Base-by-base conservation (phyloP, 768 basidiomycete genomes). In the Boletus pseudopeckii region DNA sequence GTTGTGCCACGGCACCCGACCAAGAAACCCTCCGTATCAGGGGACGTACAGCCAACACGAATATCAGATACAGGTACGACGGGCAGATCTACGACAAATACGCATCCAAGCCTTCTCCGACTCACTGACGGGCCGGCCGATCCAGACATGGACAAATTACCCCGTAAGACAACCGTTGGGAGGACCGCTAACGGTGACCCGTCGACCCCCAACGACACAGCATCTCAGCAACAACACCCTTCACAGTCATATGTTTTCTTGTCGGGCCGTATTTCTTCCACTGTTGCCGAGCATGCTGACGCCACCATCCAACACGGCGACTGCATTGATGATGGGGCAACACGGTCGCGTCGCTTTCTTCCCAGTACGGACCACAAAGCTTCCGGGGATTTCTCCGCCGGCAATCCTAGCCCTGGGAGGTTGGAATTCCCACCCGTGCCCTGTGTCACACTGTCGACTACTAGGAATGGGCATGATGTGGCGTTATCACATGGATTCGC, bases 21-120 rank as follows among this genome's bases (percentile, higher is more conserved):
- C 15, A 45, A 41, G 28, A 50, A 34, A 11, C 4, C 5, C 24
- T 20, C 28, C 3, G 17, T 11, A 33, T 32, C 22, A n/a, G 8
- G 42, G 52, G 37, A 37, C 14, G 4, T 41, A 37, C 52, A 8
- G 37, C 17, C 30, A 7, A 39, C 22, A 10, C 30, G 20, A 20
- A 33, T 15, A 15, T 13, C 14, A 30, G n/a, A 50, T 28, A 13
- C 9, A 22, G 36, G n/a, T 26, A n/a, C 17, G 13, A 17, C 20
- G 2, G 4, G 28, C 11, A 15, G 7, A 24, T n/a, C 33, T 11
- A 1, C 41, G 20, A n/a, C 42, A 10, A 17, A 44, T 15, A 17
- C 26, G 13, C 48, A 10, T 11, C 54, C 49, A 7, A 38, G 28
- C n/a, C 45, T 48, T 22, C 41, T 58, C 18, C 55, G 50, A 20